A percentile compares a stretch with the other conserved stretches of the same genome.
Evolutionary conservation across 495 filamentous ascomycete species (phyloP).

Genomic region (Podospora pseudocomata): DNA sequence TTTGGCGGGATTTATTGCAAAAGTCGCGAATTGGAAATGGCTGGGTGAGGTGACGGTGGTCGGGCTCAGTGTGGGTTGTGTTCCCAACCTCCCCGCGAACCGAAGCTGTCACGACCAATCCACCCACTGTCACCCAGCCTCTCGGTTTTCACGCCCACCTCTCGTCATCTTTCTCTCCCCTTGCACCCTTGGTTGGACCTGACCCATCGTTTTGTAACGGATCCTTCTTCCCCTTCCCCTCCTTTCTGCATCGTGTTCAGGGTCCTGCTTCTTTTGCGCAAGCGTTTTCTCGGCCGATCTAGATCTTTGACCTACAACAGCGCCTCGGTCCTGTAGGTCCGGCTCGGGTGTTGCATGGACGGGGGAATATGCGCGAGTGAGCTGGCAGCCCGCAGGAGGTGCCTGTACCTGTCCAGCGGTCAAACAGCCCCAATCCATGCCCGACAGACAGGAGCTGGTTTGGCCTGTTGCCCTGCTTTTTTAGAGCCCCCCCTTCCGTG

Average conservation of each 20-base stretch:
- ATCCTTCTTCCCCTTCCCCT: background rate
- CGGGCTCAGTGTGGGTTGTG: conserved; percentile 24
- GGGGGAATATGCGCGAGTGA: conserved; percentile 11
- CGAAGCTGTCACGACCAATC: conserved; percentile 15
- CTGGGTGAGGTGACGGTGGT: conserved; percentile 22
- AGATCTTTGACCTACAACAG: background rate
- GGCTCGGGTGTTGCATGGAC: conserved; percentile 7
- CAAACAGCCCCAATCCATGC: background rate
- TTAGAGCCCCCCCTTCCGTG: background rate
- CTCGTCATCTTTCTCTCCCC: conserved; percentile 7
- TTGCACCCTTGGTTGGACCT: conserved; percentile 11
- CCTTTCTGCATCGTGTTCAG: background rate
- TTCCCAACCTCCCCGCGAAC: conserved; percentile 32
- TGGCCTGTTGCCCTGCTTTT: background rate
- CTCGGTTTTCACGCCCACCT: conserved; percentile 24
- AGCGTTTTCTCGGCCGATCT: conserved; percentile 4
- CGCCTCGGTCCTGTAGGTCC: conserved; percentile 1
- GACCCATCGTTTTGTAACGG: conserved; percentile 17
- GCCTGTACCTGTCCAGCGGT: background rate
- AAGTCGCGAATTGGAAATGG: conserved; percentile 17
- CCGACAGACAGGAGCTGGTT: background rate
- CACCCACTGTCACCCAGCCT: conserved; percentile 28
- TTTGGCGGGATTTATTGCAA: conserved; percentile 24
- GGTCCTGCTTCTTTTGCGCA: background rate
- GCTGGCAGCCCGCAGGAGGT: conserved; percentile 23